Base-by-base conservation (phyloP, 257 asterid species). In the Jaltomata sinuosa region DNA sequence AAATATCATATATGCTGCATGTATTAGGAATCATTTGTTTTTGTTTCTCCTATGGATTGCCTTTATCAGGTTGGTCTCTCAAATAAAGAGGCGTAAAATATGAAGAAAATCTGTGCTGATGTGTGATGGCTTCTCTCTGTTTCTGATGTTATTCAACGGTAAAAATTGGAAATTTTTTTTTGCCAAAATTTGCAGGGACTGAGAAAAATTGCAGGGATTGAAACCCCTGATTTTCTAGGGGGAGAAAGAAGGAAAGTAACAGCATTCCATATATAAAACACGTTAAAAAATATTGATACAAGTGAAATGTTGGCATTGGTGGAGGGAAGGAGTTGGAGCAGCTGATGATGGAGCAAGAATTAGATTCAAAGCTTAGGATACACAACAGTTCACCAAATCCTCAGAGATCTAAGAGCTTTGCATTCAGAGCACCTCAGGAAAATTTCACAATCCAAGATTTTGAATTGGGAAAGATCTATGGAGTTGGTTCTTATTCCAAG, bases 401-500 rank as follows among this genome's bases (percentile, higher is more conserved):
- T 81, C 96, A 88, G 89, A 89, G 92, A 93, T 93, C 98, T 84
- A 94, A 92, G 87, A 93, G 93, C 85, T 96, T 94, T 88, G 92
- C 92, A 18, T 96, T 96, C 85, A 94, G 97, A 87, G 99, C 99
- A 32, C 99, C 99, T 2, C 98, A 94, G 92, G 98, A 94, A 90
- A 91, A 93, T 91, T 95, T 95, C 81, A 90, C 88, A 87, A 91
- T 96, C 81, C 99, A 96, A 87, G 98, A 96, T 90, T 96, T 96
- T 92, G 97, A 96, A 86, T 88, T 94, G 91, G 99, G 92, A 71
- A 94, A 94, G 92, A 96, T 96, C 92, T 96, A 96, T 90, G 99
- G 99, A 69, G 98, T 94, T 89, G 99, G 99, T 90, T 96, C 99
- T 85, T 96, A 96, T 90, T 96, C 99, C 85, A 96, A 96, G 99